Percentiles rank a stretch among this genome's conserved stretches.
Evolutionary conservation across 2,329 filamentous ascomycete species (phyloP).

Genomic region (Cryphonectria naterciae): DNA sequence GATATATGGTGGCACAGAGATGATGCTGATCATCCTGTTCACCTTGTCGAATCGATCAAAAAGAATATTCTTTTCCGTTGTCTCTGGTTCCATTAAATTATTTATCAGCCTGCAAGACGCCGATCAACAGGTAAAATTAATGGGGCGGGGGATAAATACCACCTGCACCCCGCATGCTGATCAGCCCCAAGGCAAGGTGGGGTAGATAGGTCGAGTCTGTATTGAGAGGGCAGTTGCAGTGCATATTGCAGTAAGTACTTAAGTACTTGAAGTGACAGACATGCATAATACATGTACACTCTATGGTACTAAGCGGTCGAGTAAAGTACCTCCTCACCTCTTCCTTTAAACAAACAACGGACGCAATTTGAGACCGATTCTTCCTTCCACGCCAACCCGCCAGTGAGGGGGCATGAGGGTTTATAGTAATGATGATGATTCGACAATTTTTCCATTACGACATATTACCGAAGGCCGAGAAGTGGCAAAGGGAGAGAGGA

Average conservation of each 20-base stretch:
- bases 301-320: too few species aligned
- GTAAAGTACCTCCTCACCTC: neutral
- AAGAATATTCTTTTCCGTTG: neutral
- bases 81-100: conserved; percentile 4
- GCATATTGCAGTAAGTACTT: neutral
- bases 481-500: neutral
- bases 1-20: neutral
- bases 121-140: neutral
- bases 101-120: neutral
- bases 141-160: neutral
- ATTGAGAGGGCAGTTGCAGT: neutral
- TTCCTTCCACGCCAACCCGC: too few species aligned
- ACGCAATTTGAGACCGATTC: too few species aligned
- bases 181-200: neutral
- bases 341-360: too few species aligned
- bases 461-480: neutral
- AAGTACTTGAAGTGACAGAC: neutral
- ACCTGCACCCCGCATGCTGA: conserved; percentile 8
- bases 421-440: neutral
- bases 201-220: neutral
- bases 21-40: neutral
- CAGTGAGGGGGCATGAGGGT: neutral
- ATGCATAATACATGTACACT: neutral
- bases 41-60: neutral
- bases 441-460: neutral